phyloP scores from a whole-genome alignment of 1,139 yeast species.

The Candida anutae region DNA sequence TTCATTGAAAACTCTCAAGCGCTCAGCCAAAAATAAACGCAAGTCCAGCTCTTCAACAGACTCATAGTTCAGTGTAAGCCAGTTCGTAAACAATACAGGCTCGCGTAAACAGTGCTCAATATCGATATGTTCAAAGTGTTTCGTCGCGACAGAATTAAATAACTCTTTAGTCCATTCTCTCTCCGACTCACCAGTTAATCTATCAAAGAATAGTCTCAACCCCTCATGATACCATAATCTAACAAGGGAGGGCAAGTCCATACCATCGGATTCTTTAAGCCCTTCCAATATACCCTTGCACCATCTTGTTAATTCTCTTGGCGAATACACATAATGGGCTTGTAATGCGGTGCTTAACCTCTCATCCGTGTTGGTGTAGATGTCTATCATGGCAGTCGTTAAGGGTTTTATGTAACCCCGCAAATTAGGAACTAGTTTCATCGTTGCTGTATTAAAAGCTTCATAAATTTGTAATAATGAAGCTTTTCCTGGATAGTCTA shows the following conservation, averaged over 20 bases:
- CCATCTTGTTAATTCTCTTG: constrained; percentile 91
- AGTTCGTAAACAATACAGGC: constrained; percentile 62
- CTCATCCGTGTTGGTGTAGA: constrained; percentile 42
- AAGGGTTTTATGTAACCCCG: constrained; percentile 46
- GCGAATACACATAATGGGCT: constrained; percentile 72
- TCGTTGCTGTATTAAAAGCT: constrained; percentile 48
- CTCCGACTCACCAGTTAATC: constrained; percentile 47
- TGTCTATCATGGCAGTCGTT: constrained; percentile 60
- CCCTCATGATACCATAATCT: constrained; percentile 83
- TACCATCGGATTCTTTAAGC: constrained; percentile 28
- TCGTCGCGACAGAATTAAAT: constrained; percentile 28
- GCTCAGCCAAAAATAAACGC: constrained; percentile 47
- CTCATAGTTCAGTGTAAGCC: constrained; percentile 62
- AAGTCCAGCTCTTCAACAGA: constrained; percentile 48
- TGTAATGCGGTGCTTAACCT: constrained; percentile 28
- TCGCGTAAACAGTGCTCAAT: constrained; percentile 23
- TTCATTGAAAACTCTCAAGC: constrained; percentile 68
- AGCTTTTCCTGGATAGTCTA: constrained; percentile 68
- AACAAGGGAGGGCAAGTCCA: constrained; percentile 38
- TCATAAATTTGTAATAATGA: constrained; percentile 66
- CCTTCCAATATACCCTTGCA: constrained; percentile 66
- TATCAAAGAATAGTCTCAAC: constrained; percentile 65
- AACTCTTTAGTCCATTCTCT: constrained; percentile 43
- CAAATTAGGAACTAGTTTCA: constrained; percentile 58
- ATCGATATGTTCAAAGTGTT: constrained; percentile 43